Evolutionary conservation across 1,284 basidiomycete species (phyloP), one percentile per base, ranked within the genome.

Genomic region (Prillingera fragicola): DNA sequence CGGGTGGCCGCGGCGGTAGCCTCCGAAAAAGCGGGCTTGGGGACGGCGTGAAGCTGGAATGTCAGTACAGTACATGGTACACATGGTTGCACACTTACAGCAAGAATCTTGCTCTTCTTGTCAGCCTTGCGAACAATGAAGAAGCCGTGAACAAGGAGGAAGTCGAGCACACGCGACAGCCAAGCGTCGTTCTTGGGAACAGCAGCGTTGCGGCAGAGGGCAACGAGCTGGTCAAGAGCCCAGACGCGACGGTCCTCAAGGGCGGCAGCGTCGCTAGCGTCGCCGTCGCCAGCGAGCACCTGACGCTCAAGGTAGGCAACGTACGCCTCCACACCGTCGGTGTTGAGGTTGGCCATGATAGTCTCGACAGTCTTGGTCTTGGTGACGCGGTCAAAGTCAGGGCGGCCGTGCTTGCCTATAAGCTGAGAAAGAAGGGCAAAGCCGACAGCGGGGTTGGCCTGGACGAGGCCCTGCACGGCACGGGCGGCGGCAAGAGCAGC

Each of bases 301-400:
- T 84, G 78, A 13, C 72, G 73, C 26, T 87, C 73, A 14, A 96
- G 73, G 67, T 85, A 83, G 29, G 76, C 70, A 38, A 92, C 80
- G 69, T 92, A 96, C 33, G 75, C 78, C 53, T 80, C 78, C 48
- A 95, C 86, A 8, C 88, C 89, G 2, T 80, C 76, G 1, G 74
- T 72, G 59, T 85, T 81, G 77, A 92, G 82, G 22, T 80, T 81
- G 3, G 81, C 77, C 42, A 97, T 74, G 46, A 96, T 83, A 4
- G 79, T 79, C 69, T 95, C 90, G 32, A 97, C 80, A 1, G 89
- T 95, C 74, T 92, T 95, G 21, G 90, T 94, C 69, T 83, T 85
- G 5, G 92, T 96, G 48, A 95, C 73, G 61, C 80, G 84, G 71
- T 97, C 92, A 57, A 97, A 96, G 68, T 92, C 86, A 41, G 82